phyloP scores from a whole-genome alignment of 805 yeast genomes.

The Monosporozyma aerobia region DNA sequence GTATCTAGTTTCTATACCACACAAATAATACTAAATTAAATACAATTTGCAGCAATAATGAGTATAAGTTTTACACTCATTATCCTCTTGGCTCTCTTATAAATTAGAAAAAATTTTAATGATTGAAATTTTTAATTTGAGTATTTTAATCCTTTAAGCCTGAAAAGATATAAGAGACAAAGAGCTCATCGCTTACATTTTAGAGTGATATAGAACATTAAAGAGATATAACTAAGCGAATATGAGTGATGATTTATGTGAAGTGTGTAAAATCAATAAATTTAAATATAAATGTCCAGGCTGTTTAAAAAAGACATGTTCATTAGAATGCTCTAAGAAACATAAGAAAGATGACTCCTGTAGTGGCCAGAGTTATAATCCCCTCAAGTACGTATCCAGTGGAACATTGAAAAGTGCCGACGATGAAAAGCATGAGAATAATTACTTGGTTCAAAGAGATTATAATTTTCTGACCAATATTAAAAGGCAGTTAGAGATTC shows the following conservation, averaged over 20 bases:
- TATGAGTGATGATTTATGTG: conserved; percentile 27
- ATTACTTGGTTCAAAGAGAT: conserved; percentile 58
- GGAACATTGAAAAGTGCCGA: conserved; percentile 33
- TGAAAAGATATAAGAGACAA: not conserved
- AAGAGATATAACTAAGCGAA: not conserved
- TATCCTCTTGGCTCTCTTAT: not conserved
- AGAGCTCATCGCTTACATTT: not conserved
- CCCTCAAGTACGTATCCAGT: conserved; percentile 46
- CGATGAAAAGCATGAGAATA: conserved; percentile 33
- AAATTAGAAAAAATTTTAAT: not conserved
- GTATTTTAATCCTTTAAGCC: not conserved
- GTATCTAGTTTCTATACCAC: not conserved
- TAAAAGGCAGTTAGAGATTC: conserved; percentile 51
- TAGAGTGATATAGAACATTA: not conserved
- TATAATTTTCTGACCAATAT: conserved; percentile 61
- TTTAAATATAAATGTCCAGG: conserved; percentile 76
- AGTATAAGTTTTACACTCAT: not conserved
- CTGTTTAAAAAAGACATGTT: conserved; percentile 60
- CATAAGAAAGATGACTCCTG: conserved; percentile 62
- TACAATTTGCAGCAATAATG: not conserved
- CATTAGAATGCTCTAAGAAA: conserved; percentile 55
- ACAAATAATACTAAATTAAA: not conserved
- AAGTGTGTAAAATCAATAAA: conserved; percentile 34
- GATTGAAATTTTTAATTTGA: not conserved
- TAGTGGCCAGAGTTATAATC: conserved; percentile 51